Evolutionary conservation across 176 grass and related monocot species (phyloP), one percentile per base, ranked within the genome.

Genomic region (Thalia dealbata): DNA sequence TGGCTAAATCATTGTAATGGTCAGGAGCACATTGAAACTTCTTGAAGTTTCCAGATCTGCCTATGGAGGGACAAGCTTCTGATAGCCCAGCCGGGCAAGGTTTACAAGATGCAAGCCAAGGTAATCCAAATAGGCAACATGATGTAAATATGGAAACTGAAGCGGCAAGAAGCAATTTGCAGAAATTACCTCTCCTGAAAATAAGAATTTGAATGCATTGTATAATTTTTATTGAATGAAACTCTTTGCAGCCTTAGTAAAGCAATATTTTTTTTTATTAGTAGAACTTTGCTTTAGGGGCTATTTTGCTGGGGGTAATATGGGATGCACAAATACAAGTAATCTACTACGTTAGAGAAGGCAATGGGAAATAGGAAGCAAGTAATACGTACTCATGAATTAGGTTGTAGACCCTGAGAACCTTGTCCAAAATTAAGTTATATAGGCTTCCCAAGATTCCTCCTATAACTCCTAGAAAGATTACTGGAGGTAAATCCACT

Each of bases 1-100:
- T 96, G 75, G 93, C 93, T 46, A 96, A 48, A 79, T 96, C 93
- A 70, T 96, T 92, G 81, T 96, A 96, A 27, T 96, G 80, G 76
- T 75, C 74, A 64, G 84, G 74, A 28, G 67, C 73, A 80, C 89
- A 92, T 30, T 96, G 93, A 68, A 87, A 96, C 73, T 90, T 96
- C 70, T 92, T 92, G 76, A 90, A 96, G 71, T 96, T 96, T 80
- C 92, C 92, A 73, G 92, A 96, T 54, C 89, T 80, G n/a, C 92
- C 89, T 58, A 92, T 96, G 58, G 86, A 92, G 21, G 93, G 93
- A 69, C 93, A 96, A 75, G 84, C 80, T 84, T 92, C 93, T 73
- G 75, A 61, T 50, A 80, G 50, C 43, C 76, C 86, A 73, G 59
- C 58, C 5, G 89, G 93, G 75, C 93, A 96, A 35, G 87, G 82